Evolutionary conservation across 163 green algal species (phyloP).

Genomic region (Chlorella variabilis): DNA sequence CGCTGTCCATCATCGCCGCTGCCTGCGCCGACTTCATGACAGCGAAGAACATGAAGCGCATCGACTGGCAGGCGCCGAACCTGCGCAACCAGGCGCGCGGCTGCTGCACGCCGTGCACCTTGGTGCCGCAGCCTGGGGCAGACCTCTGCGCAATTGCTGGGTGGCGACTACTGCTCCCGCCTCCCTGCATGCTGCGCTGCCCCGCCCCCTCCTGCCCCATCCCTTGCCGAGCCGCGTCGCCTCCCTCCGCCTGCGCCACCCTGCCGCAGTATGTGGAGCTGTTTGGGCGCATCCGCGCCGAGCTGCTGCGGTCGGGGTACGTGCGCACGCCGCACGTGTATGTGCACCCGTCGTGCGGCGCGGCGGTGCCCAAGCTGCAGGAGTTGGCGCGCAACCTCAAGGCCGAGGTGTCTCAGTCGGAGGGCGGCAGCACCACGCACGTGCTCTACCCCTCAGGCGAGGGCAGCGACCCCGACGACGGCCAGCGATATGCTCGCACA

Average conservation of each 20-base stretch:
- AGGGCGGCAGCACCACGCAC: slow-evolving; percentile 73
- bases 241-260: not conserved
- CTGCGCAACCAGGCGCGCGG: slow-evolving; percentile 11
- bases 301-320: slow-evolving; percentile 65
- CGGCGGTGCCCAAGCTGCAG: slow-evolving; percentile 33
- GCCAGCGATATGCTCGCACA: slow-evolving; percentile 68
- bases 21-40: slow-evolving; percentile 65
- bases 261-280: slow-evolving; percentile 72
- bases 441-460: slow-evolving; percentile 77
- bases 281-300: slow-evolving; percentile 58
- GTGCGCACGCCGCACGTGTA: slow-evolving; percentile 58
- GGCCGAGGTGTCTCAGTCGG: slow-evolving; percentile 49
- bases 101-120: not conserved
- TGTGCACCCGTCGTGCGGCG: slow-evolving; percentile 50
- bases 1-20: slow-evolving; percentile 65
- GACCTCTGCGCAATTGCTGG: too few species aligned
- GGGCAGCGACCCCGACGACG: slow-evolving; percentile 74
- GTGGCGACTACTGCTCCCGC: too few species aligned
- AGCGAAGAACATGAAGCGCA: slow-evolving; percentile 52
- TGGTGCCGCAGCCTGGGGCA: not conserved
- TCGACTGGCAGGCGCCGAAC: slow-evolving; percentile 70
- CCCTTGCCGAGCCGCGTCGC: not conserved
- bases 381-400: slow-evolving; percentile 62
- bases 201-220: not conserved
- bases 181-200: too few species aligned